Evolutionary conservation across 331 rosid genomes (phyloP).

Genomic region (Malus hybrid): DNA sequence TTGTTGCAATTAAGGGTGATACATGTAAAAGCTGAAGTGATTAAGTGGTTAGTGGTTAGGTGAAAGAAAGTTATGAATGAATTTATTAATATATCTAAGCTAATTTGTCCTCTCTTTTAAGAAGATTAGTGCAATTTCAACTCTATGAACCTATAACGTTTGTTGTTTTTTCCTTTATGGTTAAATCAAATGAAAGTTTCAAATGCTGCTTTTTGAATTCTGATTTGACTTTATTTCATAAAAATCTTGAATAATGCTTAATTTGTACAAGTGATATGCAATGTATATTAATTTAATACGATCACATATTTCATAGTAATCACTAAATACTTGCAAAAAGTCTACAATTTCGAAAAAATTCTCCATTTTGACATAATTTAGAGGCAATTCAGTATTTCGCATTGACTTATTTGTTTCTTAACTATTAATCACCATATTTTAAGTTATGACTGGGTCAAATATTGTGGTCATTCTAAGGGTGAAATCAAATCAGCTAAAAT

Average conservation of each 20-base stretch:
- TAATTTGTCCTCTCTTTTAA: conserved; percentile 29
- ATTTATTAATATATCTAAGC: conserved; percentile 38
- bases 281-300: too few species aligned
- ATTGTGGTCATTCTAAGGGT: not conserved
- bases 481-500: conserved; percentile 3
- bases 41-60: conserved; percentile 42
- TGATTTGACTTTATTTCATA: not conserved
- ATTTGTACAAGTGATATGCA: not conserved
- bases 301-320: too few species aligned
- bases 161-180: conserved; percentile 4
- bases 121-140: conserved; percentile 1
- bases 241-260: not conserved
- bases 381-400: not conserved
- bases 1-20: conserved; percentile 5
- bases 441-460: not conserved
- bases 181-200: not conserved
- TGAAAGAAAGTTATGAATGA: conserved; percentile 23
- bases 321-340: not conserved
- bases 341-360: not conserved
- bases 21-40: conserved; percentile 11
- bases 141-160: conserved; percentile 4
- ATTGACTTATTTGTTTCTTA: not conserved
- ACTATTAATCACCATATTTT: not conserved
- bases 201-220: not conserved
- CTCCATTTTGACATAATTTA: not conserved